Evolutionary conservation across 257 asterid genomes (phyloP).

Genomic region (Petrea volubilis): DNA sequence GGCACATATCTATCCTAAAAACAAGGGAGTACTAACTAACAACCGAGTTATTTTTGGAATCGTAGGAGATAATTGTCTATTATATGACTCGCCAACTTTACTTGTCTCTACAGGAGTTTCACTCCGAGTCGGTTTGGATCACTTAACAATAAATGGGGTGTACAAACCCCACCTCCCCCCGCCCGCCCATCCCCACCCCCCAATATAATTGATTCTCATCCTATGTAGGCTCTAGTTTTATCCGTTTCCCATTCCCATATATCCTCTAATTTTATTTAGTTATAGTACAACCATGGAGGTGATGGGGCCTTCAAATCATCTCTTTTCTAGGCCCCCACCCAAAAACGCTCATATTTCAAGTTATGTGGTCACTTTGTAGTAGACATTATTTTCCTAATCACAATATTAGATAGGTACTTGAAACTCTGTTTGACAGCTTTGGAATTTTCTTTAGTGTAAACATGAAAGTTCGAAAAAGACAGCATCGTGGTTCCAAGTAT

Average conservation of each 20-base stretch:
- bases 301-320: not conserved
- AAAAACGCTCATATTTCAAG: not conserved
- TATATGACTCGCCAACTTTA: too few relatives aligned
- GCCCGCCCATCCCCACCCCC: too few relatives aligned
- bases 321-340: conserved; percentile 13
- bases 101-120: too few relatives aligned
- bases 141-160: too few relatives aligned
- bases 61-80: too few relatives aligned
- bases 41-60: too few relatives aligned
- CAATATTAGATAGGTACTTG: not conserved
- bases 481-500: not conserved
- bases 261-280: not conserved
- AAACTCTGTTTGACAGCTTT: not conserved
- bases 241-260: not conserved
- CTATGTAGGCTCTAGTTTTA: conserved; percentile 8
- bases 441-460: not conserved
- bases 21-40: too few relatives aligned
- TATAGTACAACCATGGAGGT: conserved; percentile 10
- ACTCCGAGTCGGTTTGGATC: too few relatives aligned
- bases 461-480: not conserved
- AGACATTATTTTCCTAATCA: not conserved
- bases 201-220: conserved; percentile 34
- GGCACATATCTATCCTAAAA: too few relatives aligned
- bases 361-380: not conserved
- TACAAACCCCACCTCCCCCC: too few relatives aligned